Base-by-base conservation (phyloP, 1,284 basidiomycete genomes). In the Pseudozyma pruni region DNA sequence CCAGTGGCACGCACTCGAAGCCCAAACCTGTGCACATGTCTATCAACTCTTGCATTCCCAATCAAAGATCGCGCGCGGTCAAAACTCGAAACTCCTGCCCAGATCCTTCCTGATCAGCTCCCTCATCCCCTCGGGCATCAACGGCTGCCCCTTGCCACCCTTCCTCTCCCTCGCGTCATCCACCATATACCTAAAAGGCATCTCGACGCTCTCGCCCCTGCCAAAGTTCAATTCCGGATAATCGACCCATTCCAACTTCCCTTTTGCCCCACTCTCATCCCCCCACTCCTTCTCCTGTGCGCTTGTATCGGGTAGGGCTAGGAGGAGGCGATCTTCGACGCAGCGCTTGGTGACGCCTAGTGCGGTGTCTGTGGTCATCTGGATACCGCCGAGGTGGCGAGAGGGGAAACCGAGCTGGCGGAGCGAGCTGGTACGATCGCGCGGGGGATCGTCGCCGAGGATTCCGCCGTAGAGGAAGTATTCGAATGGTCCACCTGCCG, bases 291-390 rank as follows among this genome's bases (percentile, higher is more conserved):
- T 13, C 38, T 74, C 67, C 29, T 66, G 67, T 16, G 53, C 3
- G 14, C 43, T 29, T 2, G 59, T 71, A 35, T 71, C 67, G n/a
- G 50, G 29, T 3, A 74, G 42, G 0, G 17, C 22, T 14, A 74
- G 51, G 2, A 61, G 40, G n/a, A 45, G 48, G 0, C 20, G 64
- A 47, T 96, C 92, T 63, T 91, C 85, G 0, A 94, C 90, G 14
- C 96, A 90, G 2, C 88, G 83, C 81, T 95, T 97, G 0, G 93
- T 94, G 7, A 98, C 94, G 8, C 91, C 93, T 0, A 98, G 86
- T 0, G 95, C 95, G 1, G 95, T 98, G 82, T 98, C 95, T 0
- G 95, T 98, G 23, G 95, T 98, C 95, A 98, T 98, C 83, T 98
- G 96, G 1, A 93, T 86, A 1, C 68, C 53, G 32, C 80, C 81